Percentiles rank a stretch among this genome's conserved stretches.
Evolutionary conservation across 331 rosid genomes (phyloP).

Genomic region (Rhamnella rubrinervis): DNA sequence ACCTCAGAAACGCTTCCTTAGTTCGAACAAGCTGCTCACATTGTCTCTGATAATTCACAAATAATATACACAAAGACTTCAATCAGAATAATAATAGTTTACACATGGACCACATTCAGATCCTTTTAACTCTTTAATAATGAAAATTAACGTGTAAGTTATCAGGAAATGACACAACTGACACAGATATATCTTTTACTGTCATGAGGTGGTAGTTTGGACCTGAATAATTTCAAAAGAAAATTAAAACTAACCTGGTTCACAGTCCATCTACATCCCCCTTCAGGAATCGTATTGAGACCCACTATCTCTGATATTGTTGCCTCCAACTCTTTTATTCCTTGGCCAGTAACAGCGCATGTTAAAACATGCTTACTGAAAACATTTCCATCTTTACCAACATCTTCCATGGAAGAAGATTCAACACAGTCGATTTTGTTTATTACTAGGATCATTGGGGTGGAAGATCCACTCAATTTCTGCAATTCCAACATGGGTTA

Average conservation of each 20-base stretch:
- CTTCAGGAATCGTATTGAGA: slow-evolving; percentile 57
- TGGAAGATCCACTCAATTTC: slow-evolving; percentile 63
- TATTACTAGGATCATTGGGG: slow-evolving; percentile 80
- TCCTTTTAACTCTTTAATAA: background rate
- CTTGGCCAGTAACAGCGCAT: slow-evolving; percentile 89
- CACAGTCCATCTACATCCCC: slow-evolving; percentile 86
- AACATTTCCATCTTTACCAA: slow-evolving; percentile 18
- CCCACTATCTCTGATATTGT: slow-evolving; percentile 77
- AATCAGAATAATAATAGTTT: slow-evolving; percentile 4
- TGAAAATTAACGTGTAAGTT: background rate
- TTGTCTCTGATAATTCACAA: slow-evolving; percentile 68
- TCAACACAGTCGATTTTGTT: slow-evolving; percentile 78
- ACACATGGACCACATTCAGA: background rate
- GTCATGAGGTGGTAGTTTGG: too few relatives aligned
- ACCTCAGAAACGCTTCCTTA: slow-evolving; percentile 72
- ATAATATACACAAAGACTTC: slow-evolving; percentile 20
- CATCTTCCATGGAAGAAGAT: slow-evolving; percentile 41
- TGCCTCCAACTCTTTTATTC: slow-evolving; percentile 72
- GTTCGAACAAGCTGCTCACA: slow-evolving; percentile 93
- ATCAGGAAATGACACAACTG: background rate
- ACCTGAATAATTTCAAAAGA: background rate
- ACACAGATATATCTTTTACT: background rate
- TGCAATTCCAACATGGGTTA: slow-evolving; percentile 23
- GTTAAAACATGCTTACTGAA: slow-evolving; percentile 75
- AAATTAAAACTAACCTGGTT: slow-evolving; percentile 60